phyloP scores from a whole-genome alignment of 2,329 filamentous ascomycete species.

The Amphichorda felina region DNA sequence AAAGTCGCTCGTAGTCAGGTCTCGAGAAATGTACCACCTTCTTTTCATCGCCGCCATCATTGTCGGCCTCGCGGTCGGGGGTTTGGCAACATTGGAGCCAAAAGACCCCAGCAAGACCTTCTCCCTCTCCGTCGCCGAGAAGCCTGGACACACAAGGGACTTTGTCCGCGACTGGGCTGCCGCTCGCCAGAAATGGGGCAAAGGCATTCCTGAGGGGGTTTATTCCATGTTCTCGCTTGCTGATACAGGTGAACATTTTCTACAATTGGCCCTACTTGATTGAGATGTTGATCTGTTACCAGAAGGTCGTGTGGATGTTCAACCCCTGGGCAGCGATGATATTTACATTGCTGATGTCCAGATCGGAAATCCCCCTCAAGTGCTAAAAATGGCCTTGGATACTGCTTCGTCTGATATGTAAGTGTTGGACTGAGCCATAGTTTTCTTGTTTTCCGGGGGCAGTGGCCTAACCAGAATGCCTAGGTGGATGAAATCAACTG shows the following conservation, averaged over 20 bases:
- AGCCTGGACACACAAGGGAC: too few relatives aligned
- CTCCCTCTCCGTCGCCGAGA: constrained; percentile 14
- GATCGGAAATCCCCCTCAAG: constrained; percentile 35
- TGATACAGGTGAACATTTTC: constrained; percentile 16
- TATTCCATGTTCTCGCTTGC: constrained; percentile 14
- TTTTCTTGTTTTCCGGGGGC: background rate
- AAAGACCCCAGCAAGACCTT: too few relatives aligned
- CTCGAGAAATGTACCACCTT: too few relatives aligned
- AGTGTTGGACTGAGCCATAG: too few relatives aligned
- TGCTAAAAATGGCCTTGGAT: constrained; percentile 35
- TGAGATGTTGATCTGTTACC: too few relatives aligned
- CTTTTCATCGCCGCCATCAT: too few relatives aligned
- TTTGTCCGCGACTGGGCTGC: constrained; percentile 21
- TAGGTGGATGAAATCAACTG: constrained; percentile 43
- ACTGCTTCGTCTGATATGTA: constrained; percentile 50
- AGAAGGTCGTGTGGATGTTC: constrained; percentile 18
- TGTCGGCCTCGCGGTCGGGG: too few relatives aligned
- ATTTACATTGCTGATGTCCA: constrained; percentile 30
- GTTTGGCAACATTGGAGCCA: too few relatives aligned
- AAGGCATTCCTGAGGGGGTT: constrained; percentile 8
- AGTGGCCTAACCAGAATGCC: background rate
- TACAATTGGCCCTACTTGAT: too few relatives aligned
- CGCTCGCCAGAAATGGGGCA: constrained; percentile 21
- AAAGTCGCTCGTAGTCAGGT: too few relatives aligned
- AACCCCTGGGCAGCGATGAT: constrained; percentile 26